Evolutionary conservation across 202 grass and related monocot species (phyloP), one percentile per base, ranked within the genome.

Genomic region (Alloteropsis angusta): DNA sequence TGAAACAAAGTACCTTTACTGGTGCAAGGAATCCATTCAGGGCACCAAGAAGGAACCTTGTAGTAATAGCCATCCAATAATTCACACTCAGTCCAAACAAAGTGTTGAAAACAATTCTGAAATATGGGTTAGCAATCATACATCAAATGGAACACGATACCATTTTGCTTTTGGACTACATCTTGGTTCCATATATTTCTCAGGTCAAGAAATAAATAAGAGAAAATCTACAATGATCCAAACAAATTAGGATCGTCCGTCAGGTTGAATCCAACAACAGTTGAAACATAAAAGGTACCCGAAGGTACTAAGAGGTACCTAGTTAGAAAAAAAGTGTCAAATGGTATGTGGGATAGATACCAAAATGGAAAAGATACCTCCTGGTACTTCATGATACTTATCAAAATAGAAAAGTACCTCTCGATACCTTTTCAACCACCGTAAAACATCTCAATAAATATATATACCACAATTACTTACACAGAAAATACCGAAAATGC

Each of bases 41-140:
- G 46, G 91, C 80, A 11, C 94, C 94, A 15, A 97, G 89, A 14
- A 97, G 89, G 0, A 97, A 87, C 66, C 94, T 85, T 59, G 94
- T 87, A 46, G 86, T 19, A 38, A 92, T 87, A 18, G 94, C 91
- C 91, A 97, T 92, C 91, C 91, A 93, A 44, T 97, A 97, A 62
- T 82, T 97, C 16, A 89, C 83, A 72, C 91, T 93, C 41, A 97
- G 50, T 13, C 94, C 94, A 77, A 97, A 97, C 43, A 92, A 65
- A 74, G 89, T 92, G 72, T 97, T 97, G 74, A 94, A 94, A 39
- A 97, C 72, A 26, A 94, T 76, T 41, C 91, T 97, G 82, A 72
- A 82, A 82, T 14, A 30, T 30, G 5, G 12, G 39, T 60, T 44
- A 68, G 32, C 26, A 18, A 58, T 48, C 56, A 64, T 43, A 12